Conservation (phyloP, 2,329 filamentous ascomycete species). For the Penicillium sp. region DNA sequence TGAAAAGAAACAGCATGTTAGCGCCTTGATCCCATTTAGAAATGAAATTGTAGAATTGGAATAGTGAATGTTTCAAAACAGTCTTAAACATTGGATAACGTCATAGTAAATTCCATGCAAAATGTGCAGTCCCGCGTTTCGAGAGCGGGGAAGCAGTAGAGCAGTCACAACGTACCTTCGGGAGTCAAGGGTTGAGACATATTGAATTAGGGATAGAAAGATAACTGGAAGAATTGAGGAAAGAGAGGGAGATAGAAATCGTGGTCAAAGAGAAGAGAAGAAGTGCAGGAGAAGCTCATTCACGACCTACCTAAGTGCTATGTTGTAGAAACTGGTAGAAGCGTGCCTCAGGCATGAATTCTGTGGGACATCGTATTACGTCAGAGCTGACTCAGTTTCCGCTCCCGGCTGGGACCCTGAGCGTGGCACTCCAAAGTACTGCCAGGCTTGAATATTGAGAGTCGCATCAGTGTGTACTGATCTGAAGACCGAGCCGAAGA, state of each 20-base stretch:
- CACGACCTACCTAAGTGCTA: constrained; percentile 26
- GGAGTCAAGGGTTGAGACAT: constrained; percentile 40
- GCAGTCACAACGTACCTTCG: constrained; percentile 45
- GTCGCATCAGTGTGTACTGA: background rate
- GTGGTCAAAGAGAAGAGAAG: constrained; percentile 20
- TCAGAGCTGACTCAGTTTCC: constrained; percentile 8
- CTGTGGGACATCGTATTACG: constrained; percentile 8
- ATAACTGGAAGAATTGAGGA: constrained; percentile 8
- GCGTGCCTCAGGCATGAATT: constrained; percentile 24
- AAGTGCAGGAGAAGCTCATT: constrained; percentile 22
- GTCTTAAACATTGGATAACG: constrained; percentile 13
- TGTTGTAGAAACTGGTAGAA: constrained; percentile 46
- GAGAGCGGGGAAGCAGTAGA: constrained; percentile 33
- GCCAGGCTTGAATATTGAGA: background rate
- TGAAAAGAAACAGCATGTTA: constrained; percentile 43
- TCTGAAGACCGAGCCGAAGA: background rate
- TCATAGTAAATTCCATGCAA: constrained; percentile 19
- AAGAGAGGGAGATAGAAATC: constrained; percentile 2
- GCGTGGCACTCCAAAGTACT: background rate
- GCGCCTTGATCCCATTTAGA: background rate
- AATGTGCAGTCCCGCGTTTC: constrained; percentile 23
- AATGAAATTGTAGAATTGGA: background rate
- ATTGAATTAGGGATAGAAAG: constrained; percentile 11
- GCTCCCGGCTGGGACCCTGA: background rate
- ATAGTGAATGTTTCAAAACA: background rate